Evolutionary conservation across 78 protist genomes (phyloP).

Genomic region (Ministeria vibrans): DNA sequence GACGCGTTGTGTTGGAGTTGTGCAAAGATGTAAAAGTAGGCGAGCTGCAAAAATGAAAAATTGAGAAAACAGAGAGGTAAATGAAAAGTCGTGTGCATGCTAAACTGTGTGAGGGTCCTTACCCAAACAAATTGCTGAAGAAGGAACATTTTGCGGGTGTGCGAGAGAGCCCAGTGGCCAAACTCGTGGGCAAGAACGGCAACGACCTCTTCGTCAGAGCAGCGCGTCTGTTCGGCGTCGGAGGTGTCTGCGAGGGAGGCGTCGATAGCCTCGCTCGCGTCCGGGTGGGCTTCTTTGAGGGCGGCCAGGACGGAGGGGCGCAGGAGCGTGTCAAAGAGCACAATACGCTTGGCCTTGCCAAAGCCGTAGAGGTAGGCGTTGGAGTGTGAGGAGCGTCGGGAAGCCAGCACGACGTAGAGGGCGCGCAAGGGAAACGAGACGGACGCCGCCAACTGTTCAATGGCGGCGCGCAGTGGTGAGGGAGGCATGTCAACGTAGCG

Average conservation of each 20-base stretch:
- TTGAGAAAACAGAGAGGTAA: no score
- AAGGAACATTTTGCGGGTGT: constrained; percentile 34
- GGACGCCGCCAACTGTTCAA: constrained; percentile 22
- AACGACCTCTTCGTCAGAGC: constrained; percentile 28
- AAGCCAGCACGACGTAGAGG: constrained; percentile 57
- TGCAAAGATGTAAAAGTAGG: neutral
- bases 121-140: constrained; percentile 15
- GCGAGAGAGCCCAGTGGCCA: constrained; percentile 65
- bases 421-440: constrained; percentile 50
- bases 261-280: neutral
- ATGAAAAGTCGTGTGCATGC: no score
- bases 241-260: neutral
- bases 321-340: constrained; percentile 75
- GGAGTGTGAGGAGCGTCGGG: constrained; percentile 54
- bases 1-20: neutral
- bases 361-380: constrained; percentile 72
- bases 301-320: no score
- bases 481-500: constrained; percentile 8
- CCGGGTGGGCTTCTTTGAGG: neutral
- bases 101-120: constrained; percentile 29
- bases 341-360: constrained; percentile 68
- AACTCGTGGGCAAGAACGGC: constrained; percentile 77
- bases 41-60: neutral
- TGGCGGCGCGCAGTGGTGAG: neutral
- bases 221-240: neutral